phyloP scores from a whole-genome alignment of 495 filamentous ascomycete species.

The Xylaria cubensis region DNA sequence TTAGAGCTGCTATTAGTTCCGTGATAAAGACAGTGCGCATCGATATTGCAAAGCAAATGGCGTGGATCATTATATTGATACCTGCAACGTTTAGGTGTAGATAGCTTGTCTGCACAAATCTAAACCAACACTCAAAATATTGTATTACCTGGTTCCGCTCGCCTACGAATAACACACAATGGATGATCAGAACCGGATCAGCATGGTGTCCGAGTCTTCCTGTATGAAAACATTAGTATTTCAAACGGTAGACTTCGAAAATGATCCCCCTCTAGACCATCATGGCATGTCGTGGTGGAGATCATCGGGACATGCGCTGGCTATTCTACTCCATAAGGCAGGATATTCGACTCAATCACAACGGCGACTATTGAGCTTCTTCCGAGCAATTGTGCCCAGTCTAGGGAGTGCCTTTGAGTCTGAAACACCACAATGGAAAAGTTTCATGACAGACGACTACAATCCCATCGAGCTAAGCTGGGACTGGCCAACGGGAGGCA shows the following conservation, averaged over 20 bases:
- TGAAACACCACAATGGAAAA: slow-evolving; percentile 38
- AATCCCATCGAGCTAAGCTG: slow-evolving; percentile 47
- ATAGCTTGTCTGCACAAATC: too few relatives aligned
- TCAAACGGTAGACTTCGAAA: slow-evolving; percentile 4
- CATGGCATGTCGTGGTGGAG: slow-evolving; percentile 28
- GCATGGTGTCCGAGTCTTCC: not conserved
- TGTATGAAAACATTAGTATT: not conserved
- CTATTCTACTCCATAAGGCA: slow-evolving; percentile 24
- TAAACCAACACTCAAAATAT: too few relatives aligned
- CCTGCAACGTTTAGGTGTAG: too few relatives aligned
- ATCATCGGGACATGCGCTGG: slow-evolving; percentile 22
- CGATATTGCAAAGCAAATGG: too few relatives aligned
- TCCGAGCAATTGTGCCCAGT: slow-evolving; percentile 18
- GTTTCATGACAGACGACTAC: slow-evolving; percentile 49
- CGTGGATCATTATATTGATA: too few relatives aligned
- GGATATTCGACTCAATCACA: slow-evolving; percentile 24
- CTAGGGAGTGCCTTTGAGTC: slow-evolving; percentile 23
- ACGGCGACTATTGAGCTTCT: slow-evolving; percentile 22
- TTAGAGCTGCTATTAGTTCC: too few relatives aligned
- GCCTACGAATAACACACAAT: too few relatives aligned
- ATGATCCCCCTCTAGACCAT: slow-evolving; percentile 4
- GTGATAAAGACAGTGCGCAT: too few relatives aligned
- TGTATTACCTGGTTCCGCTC: too few relatives aligned
- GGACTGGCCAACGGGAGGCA: slow-evolving; percentile 33
- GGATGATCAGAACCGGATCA: not conserved